phyloP scores from a whole-genome alignment of 169 alveolate species.

The Eimeria praecox region DNA sequence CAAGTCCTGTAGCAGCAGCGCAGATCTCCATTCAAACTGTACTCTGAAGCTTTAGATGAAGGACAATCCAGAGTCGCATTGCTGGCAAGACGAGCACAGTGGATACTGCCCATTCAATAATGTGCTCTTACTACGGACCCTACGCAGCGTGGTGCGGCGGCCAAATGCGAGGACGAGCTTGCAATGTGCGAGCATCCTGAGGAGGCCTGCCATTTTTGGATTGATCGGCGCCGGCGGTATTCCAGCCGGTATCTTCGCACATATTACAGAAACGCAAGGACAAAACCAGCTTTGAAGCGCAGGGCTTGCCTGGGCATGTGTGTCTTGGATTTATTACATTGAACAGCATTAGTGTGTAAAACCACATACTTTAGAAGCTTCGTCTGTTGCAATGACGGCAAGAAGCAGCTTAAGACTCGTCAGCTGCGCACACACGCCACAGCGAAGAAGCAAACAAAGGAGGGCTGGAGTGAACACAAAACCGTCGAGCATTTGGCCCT shows the following conservation, averaged over 20 bases:
- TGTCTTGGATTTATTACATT: background rate
- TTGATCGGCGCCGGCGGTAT: constrained; percentile 68
- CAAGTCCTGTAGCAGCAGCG: constrained; percentile 32
- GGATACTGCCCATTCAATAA: background rate
- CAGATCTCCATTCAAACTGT: background rate
- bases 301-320: background rate
- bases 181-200: constrained; percentile 74
- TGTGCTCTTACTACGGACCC: background rate
- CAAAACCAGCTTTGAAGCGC: background rate
- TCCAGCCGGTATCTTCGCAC: constrained; percentile 59
- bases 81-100: background rate
- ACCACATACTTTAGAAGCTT: constrained; percentile 43
- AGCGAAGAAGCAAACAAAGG: background rate
- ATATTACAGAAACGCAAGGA: background rate
- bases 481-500: background rate
- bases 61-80: background rate
- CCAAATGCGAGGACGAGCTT: constrained; percentile 65
- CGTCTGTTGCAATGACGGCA: constrained; percentile 60
- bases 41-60: background rate
- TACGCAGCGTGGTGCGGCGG: constrained; percentile 40
- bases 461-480: background rate
- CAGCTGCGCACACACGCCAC: constrained; percentile 42
- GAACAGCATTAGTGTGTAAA: background rate
- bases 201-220: constrained; percentile 78
- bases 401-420: constrained; percentile 63